These are phyloP conservation scores for Asterionellopsis glacialis DNA, from an alignment of 108 stramenopile genomes.

Conservation along the genomic window DNA sequence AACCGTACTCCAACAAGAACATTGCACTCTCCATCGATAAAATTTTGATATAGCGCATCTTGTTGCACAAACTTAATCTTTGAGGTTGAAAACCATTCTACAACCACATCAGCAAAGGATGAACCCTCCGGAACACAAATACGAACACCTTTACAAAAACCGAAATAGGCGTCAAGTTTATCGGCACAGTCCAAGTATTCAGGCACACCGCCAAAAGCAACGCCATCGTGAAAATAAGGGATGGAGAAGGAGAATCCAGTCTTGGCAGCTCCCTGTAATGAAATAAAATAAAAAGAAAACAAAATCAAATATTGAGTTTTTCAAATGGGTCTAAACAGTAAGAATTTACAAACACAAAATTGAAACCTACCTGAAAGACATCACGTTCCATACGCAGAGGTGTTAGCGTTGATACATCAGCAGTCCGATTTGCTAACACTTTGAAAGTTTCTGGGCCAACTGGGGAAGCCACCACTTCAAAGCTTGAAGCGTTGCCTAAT, in stretches of 20 bases:
- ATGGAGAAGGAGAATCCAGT: conserved; percentile 25
- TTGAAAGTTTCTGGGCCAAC: no score
- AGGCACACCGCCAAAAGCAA: conserved; percentile 23
- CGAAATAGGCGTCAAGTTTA: conserved; percentile 6
- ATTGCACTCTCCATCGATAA: conserved; percentile 11
- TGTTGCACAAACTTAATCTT: not conserved
- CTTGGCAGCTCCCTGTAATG: no score
- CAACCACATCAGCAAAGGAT: conserved; percentile 2
- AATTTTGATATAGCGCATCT: not conserved
- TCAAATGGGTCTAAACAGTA: no score
- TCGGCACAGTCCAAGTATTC: conserved; percentile 33
- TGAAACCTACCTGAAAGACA: no score
- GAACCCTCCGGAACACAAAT: conserved; percentile 19
- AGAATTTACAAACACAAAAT: no score
- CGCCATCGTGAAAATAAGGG: conserved; percentile 34
- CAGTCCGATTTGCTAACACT: no score
- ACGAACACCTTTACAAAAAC: conserved; percentile 8
- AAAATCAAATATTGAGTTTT: no score
- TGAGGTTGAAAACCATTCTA: not conserved
- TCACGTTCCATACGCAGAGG: no score
- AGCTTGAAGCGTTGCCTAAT: no score
- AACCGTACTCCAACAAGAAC: not conserved
- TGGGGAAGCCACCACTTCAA: no score
- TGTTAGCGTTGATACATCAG: no score
- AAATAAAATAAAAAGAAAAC: no score